Percentiles rank a stretch among this genome's conserved stretches.
phyloP scores from a whole-genome alignment of 495 filamentous ascomycete genomes.

The Penicillium psychrofluorescens region DNA sequence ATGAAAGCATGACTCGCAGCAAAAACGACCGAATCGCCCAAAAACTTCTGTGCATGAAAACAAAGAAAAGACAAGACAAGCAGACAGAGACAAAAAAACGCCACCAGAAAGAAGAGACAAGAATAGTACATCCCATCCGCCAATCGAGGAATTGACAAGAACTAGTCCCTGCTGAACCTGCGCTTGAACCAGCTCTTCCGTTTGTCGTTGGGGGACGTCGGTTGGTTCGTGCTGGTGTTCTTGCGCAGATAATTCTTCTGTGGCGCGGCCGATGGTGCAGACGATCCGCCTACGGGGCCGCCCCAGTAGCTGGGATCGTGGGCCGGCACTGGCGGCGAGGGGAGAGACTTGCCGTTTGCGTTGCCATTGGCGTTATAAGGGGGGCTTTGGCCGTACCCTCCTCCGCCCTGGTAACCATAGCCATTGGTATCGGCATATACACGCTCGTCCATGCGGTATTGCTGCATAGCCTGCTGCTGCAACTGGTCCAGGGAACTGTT shows the following conservation, averaged over 20 bases:
- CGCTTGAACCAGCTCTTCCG: constrained; percentile 83
- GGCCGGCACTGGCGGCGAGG: constrained; percentile 3
- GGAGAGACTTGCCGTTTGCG: constrained; percentile 6
- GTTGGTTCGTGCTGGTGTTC: constrained; percentile 6
- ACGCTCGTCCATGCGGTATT: constrained; percentile 36
- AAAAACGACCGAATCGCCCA: neutral
- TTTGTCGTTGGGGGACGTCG: constrained; percentile 51
- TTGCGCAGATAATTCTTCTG: constrained; percentile 14
- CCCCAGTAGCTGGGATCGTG: constrained; percentile 13
- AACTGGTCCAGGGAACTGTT: constrained; percentile 82
- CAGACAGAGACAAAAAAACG: neutral
- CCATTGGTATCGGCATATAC: constrained; percentile 33
- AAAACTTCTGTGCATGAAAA: neutral
- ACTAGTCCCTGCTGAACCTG: constrained; percentile 62
- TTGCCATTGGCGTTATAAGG: neutral
- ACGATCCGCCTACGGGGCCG: constrained; percentile 16
- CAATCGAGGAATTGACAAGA: neutral
- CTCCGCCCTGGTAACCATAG: constrained; percentile 45
- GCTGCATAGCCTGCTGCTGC: constrained; percentile 41
- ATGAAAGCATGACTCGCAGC: constrained; percentile 11
- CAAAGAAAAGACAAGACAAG: neutral
- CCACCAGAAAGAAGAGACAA: constrained; percentile 3
- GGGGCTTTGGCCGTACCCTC: too few species aligned
- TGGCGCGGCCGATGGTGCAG: constrained; percentile 18
- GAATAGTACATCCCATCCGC: neutral